A percentile compares a stretch with the other conserved stretches of the same genome.
phyloP scores from a whole-genome alignment of 305 asterid genomes.

The Vinca major region DNA sequence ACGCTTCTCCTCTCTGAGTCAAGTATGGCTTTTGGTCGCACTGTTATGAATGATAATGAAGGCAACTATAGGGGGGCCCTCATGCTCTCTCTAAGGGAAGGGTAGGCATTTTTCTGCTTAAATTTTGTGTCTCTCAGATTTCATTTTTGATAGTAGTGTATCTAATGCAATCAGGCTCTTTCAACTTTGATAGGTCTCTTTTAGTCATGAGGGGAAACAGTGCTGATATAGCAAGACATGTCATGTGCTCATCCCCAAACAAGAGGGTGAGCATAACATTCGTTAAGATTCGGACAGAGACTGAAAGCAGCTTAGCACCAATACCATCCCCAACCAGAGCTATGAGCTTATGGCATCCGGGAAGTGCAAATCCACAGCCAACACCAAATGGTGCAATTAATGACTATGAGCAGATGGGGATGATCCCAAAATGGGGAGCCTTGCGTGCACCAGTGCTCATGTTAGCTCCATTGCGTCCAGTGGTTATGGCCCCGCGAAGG shows the following conservation, averaged over 20 bases:
- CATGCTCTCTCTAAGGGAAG: conserved; percentile 67
- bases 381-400: conserved; percentile 25
- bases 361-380: conserved; percentile 34
- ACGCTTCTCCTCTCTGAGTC: conserved; percentile 84
- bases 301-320: conserved; percentile 22
- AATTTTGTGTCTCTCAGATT: not conserved
- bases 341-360: conserved; percentile 73
- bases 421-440: conserved; percentile 70
- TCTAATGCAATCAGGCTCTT: conserved; percentile 7
- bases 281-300: conserved; percentile 54
- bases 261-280: conserved; percentile 77
- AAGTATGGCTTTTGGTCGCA: conserved; percentile 79
- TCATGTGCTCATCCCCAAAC: conserved; percentile 69
- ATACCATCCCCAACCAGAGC: conserved; percentile 31
- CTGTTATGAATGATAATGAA: conserved; percentile 54
- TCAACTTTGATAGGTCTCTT: conserved; percentile 50
- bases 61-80: conserved; percentile 83
- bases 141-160: not conserved
- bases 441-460: conserved; percentile 60
- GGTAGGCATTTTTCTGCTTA: conserved; percentile 30
- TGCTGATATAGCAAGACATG: conserved; percentile 73
- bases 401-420: conserved; percentile 29
- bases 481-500: conserved; percentile 45
- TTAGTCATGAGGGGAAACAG: conserved; percentile 88
- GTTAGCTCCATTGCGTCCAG: conserved; percentile 64